Percentiles rank a stretch among this genome's conserved stretches.
Evolutionary conservation across 352 stramenopile genomes (phyloP).

Genomic region (Phytophthora chlamydospora): DNA sequence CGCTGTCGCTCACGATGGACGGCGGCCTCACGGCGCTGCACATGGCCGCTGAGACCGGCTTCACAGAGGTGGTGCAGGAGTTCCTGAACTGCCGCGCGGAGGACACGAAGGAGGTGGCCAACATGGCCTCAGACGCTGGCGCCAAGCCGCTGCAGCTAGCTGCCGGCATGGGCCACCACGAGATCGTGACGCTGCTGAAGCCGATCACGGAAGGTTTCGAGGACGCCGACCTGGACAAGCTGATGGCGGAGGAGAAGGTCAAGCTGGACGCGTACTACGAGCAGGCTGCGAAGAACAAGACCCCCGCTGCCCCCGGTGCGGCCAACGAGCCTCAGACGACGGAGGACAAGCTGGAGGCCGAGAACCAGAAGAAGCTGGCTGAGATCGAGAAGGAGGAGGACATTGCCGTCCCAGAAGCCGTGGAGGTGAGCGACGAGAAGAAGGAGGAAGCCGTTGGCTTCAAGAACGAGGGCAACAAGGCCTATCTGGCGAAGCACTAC

Average conservation of each 20-base stretch:
- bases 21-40: slow-evolving; percentile 75
- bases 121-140: slow-evolving; percentile 62
- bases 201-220: slow-evolving; percentile 73
- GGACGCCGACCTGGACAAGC: slow-evolving; percentile 45
- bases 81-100: slow-evolving; percentile 58
- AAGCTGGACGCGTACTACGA: slow-evolving; percentile 70
- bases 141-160: slow-evolving; percentile 76
- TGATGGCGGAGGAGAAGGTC: slow-evolving; percentile 71
- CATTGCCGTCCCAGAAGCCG: slow-evolving; percentile 49
- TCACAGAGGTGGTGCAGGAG: slow-evolving; percentile 59
- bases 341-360: slow-evolving; percentile 46
- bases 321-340: slow-evolving; percentile 28
- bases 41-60: slow-evolving; percentile 79
- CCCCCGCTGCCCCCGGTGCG: background rate
- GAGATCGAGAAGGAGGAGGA: slow-evolving; percentile 52
- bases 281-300: slow-evolving; percentile 44
- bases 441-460: slow-evolving; percentile 49
- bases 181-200: slow-evolving; percentile 69
- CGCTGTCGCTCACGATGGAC: slow-evolving; percentile 58
- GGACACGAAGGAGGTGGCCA: slow-evolving; percentile 57
- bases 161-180: slow-evolving; percentile 70
- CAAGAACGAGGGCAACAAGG: slow-evolving; percentile 77
- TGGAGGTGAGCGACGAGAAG: slow-evolving; percentile 47
- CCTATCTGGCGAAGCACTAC: slow-evolving; percentile 74
- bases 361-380: slow-evolving; percentile 48